phyloP scores from a whole-genome alignment of 2,329 filamentous ascomycete genomes.

The Cladosporium sp. region DNA sequence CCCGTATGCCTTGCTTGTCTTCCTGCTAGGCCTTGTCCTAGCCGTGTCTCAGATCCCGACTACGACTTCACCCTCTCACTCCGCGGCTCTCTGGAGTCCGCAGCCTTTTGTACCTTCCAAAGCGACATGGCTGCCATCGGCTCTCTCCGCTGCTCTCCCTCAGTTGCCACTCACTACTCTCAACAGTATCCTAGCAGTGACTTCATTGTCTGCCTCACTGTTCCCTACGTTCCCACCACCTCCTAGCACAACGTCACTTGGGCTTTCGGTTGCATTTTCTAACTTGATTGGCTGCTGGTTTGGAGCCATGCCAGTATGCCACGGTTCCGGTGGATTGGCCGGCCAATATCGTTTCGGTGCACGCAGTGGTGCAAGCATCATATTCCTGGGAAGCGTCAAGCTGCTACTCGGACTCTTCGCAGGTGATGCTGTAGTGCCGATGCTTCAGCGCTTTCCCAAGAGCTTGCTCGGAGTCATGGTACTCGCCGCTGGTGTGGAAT shows the following conservation, averaged over 20 bases:
- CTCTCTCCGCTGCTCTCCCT: conserved; percentile 67
- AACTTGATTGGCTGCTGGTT: conserved; percentile 87
- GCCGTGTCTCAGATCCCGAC: conserved; percentile 36
- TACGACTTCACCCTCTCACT: conserved; percentile 4
- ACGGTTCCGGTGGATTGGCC: conserved; percentile 85
- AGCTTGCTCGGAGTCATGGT: conserved; percentile 83
- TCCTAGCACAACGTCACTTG: conserved; percentile 71
- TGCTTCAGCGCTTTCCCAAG: conserved; percentile 70
- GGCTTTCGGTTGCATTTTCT: conserved; percentile 76
- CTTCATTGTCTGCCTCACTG: conserved; percentile 72
- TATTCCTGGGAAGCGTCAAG: conserved; percentile 74
- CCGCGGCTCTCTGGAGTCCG: conserved; percentile 55
- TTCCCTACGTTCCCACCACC: conserved; percentile 54
- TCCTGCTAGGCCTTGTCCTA: conserved; percentile 64
- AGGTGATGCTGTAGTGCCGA: conserved; percentile 65
- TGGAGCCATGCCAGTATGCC: conserved; percentile 91
- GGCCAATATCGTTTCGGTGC: conserved; percentile 90
- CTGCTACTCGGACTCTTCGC: conserved; percentile 70
- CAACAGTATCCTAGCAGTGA: conserved; percentile 87
- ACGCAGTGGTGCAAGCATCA: conserved; percentile 76
- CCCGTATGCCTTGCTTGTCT: conserved; percentile 74
- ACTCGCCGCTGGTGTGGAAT: conserved; percentile 79
- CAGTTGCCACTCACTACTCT: conserved; percentile 88
- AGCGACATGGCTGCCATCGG: conserved; percentile 49
- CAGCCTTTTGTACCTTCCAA: conserved; percentile 43